Evolutionary conservation across 176 grass and related monocot genomes (phyloP).

Genomic region (Pontederia crassipes): DNA sequence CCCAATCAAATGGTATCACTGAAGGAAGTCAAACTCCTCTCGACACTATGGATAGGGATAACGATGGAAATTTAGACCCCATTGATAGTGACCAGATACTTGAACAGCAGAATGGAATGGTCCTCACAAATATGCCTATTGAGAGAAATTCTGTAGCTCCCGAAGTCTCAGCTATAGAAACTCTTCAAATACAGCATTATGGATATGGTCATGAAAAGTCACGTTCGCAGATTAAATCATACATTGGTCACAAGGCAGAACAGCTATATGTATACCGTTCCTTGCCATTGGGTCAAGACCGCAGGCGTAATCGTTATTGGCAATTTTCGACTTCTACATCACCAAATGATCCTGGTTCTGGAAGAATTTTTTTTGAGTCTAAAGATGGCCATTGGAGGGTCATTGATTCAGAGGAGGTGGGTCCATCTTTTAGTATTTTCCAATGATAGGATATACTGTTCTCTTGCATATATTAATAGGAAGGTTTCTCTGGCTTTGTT

Average conservation of each 20-base stretch:
- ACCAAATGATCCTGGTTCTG: slow-evolving; percentile 78
- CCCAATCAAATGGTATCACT: slow-evolving; percentile 36
- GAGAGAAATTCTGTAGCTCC: slow-evolving; percentile 40
- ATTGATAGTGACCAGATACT: slow-evolving; percentile 27
- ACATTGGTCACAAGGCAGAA: slow-evolving; percentile 77
- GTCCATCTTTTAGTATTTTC: slow-evolving; percentile 24
- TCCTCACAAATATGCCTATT: slow-evolving; percentile 24
- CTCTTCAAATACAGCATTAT: slow-evolving; percentile 52
- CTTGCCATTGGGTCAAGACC: slow-evolving; percentile 88
- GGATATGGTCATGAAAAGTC: slow-evolving; percentile 65
- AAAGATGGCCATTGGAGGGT: slow-evolving; percentile 72
- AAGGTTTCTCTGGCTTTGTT: no score
- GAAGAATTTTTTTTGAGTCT: slow-evolving; percentile 91
- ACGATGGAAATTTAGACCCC: slow-evolving; percentile 27
- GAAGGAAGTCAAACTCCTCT: slow-evolving; percentile 26
- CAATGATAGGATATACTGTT: neutral
- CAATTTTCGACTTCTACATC: slow-evolving; percentile 76
- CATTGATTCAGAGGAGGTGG: slow-evolving; percentile 81
- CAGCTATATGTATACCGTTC: slow-evolving; percentile 82
- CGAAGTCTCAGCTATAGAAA: slow-evolving; percentile 28
- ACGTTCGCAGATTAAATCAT: slow-evolving; percentile 70
- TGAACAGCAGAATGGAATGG: slow-evolving; percentile 32
- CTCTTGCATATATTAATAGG: no score
- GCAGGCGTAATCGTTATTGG: slow-evolving; percentile 90
- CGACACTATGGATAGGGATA: slow-evolving; percentile 27